These are phyloP conservation scores for Coelastrella sp. DNA, from an alignment of 139 green algal genomes.

Conservation along the genomic window DNA sequence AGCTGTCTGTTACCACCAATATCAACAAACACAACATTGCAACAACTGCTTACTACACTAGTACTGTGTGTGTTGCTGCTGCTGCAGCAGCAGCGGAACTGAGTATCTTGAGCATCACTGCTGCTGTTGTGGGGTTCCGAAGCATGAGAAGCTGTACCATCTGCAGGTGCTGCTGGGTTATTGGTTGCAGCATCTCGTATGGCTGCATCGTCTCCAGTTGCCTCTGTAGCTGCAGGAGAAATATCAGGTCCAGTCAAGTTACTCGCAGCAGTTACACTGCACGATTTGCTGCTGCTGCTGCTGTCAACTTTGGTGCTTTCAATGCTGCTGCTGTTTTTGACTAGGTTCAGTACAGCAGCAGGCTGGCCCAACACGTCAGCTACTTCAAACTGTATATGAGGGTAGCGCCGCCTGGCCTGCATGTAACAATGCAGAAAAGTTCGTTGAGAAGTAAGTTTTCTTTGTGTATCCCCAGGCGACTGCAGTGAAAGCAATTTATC, in stretches of 20 bases:
- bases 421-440: no score
- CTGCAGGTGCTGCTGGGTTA: not conserved
- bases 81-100: not conserved
- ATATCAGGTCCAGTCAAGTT: no score
- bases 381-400: not conserved
- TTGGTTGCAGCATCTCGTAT: not conserved
- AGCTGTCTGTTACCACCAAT: conserved; percentile 55
- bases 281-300: not conserved
- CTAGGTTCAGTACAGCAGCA: not conserved
- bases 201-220: not conserved
- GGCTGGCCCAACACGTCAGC: conserved; percentile 20
- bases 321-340: not conserved
- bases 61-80: conserved; percentile 10
- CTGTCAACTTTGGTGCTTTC: not conserved
- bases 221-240: no score
- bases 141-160: no score
- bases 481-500: no score
- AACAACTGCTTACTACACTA: not conserved
- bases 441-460: no score
- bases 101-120: no score
- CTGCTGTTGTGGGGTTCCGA: no score
- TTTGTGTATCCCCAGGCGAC: no score
- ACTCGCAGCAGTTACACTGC: conserved; percentile 6
- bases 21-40: conserved; percentile 48
- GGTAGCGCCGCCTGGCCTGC: conserved; percentile 18